These are phyloP conservation scores for Colletotrichum chlorophyti DNA, from an alignment of 2,329 filamentous ascomycete genomes.

Conservation along the genomic window DNA sequence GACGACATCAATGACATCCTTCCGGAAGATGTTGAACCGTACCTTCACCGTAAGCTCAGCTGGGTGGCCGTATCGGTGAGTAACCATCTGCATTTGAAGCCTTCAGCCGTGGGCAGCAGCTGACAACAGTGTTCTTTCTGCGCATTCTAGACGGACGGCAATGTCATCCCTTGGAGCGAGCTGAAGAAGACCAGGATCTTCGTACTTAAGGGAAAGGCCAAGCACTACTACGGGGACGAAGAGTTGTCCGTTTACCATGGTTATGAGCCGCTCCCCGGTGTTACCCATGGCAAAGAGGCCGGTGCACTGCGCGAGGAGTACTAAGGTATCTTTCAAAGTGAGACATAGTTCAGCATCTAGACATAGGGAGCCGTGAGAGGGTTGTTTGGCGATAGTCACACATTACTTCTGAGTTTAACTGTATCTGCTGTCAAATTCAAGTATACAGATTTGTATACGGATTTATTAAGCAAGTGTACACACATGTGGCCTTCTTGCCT, in stretches of 20 bases:
- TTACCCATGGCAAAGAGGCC: neutral
- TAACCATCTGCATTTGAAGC: neutral
- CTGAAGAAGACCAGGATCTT: neutral
- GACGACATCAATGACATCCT: neutral
- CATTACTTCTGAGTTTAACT: no score
- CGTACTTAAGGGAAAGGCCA: neutral
- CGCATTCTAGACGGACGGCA: neutral
- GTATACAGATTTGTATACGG: no score
- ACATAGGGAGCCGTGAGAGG: no score
- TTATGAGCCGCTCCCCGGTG: neutral
- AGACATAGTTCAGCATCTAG: no score
- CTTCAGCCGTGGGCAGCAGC: neutral
- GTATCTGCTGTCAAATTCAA: no score
- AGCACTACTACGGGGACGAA: neutral
- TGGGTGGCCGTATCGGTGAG: neutral
- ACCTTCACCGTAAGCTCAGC: neutral
- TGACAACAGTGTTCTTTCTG: neutral
- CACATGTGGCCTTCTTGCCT: no score
- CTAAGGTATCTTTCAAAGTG: no score
- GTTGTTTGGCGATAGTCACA: no score
- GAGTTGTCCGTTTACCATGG: neutral
- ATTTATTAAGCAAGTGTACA: no score
- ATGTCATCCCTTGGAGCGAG: neutral
- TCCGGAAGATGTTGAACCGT: neutral
- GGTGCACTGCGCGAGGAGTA: neutral